These are phyloP conservation scores for Coccomyxa subellipsoidea DNA, from an alignment of 163 green algal genomes.

Conservation along the genomic window DNA sequence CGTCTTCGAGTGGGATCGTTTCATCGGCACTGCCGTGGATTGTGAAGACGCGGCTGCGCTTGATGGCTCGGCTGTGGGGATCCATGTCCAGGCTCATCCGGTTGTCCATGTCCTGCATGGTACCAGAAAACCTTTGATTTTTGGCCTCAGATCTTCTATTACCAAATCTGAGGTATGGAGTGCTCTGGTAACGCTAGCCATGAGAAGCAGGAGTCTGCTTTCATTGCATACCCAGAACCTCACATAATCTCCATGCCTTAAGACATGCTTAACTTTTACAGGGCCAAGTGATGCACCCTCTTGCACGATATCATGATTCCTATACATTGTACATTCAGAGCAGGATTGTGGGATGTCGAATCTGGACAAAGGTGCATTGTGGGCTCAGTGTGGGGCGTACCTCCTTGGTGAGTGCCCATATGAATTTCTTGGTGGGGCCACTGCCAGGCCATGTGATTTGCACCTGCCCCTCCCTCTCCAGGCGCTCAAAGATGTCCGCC, in stretches of 20 bases:
- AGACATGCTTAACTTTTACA: too few relatives aligned
- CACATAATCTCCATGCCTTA: too few relatives aligned
- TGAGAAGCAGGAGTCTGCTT: too few relatives aligned
- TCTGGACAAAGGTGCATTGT: background rate
- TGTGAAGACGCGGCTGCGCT: constrained; percentile 43
- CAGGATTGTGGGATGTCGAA: background rate
- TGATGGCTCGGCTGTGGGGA: constrained; percentile 30
- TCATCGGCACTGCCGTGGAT: constrained; percentile 55
- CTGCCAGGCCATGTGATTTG: constrained; percentile 15
- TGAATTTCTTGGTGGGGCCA: background rate
- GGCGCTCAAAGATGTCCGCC: constrained; percentile 36
- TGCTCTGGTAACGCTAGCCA: too few relatives aligned
- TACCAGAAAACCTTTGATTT: background rate
- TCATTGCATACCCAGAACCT: too few relatives aligned
- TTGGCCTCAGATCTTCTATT: background rate
- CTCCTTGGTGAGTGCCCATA: constrained; percentile 46
- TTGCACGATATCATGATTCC: too few relatives aligned
- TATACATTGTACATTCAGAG: background rate
- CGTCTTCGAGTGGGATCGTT: constrained; percentile 50
- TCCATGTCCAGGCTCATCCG: constrained; percentile 52
- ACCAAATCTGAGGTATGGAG: background rate
- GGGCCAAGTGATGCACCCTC: too few relatives aligned
- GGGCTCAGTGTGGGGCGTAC: too few relatives aligned
- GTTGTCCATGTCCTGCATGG: constrained; percentile 47
- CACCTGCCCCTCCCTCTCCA: constrained; percentile 29